These are phyloP conservation scores for Opeltia flavorubescens DNA, from an alignment of 495 filamentous ascomycete species.

Conservation along the genomic window DNA sequence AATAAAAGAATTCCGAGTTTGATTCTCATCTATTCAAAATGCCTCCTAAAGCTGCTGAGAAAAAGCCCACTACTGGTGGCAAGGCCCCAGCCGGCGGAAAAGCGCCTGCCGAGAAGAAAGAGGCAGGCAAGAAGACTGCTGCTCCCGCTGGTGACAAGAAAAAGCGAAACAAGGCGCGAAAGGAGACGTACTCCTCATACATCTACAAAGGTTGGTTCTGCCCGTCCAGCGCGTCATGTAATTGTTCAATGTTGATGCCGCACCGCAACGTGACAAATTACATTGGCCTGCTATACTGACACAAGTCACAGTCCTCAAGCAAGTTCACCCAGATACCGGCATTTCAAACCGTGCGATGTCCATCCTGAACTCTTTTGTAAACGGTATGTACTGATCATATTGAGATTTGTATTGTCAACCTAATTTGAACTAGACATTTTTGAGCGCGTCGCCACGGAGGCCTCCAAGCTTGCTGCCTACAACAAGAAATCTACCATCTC, in stretches of 20 bases:
- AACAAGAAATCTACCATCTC: conserved; percentile 99
- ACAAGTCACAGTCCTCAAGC: conserved; percentile 75
- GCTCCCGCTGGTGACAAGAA: conserved; percentile 95
- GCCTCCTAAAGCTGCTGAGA: conserved; percentile 86
- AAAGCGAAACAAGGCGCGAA: conserved; percentile 99
- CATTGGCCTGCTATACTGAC: conserved; percentile 18
- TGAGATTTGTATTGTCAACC: conserved; percentile 8
- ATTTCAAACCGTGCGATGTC: conserved; percentile 99
- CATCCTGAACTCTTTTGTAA: conserved; percentile 99
- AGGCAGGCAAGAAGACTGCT: conserved; percentile 95
- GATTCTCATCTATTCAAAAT: conserved; percentile 46
- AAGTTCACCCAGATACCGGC: conserved; percentile 99
- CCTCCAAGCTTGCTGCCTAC: conserved; percentile 97
- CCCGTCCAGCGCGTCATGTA: not conserved
- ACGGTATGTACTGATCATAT: conserved; percentile 52
- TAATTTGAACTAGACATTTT: conserved; percentile 68
- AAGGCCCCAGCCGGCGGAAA: conserved; percentile 87
- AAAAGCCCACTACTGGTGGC: conserved; percentile 93
- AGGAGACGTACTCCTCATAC: conserved; percentile 99
- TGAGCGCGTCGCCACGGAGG: conserved; percentile 97
- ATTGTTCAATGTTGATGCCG: not conserved
- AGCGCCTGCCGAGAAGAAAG: conserved; percentile 93
- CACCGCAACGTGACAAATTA: not conserved
- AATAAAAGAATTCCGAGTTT: conserved; percentile 19
- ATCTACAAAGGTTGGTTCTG: conserved; percentile 91